Base-by-base conservation (phyloP, 2,329 filamentous ascomycete species). In the Zymoseptoria passerinii region DNA sequence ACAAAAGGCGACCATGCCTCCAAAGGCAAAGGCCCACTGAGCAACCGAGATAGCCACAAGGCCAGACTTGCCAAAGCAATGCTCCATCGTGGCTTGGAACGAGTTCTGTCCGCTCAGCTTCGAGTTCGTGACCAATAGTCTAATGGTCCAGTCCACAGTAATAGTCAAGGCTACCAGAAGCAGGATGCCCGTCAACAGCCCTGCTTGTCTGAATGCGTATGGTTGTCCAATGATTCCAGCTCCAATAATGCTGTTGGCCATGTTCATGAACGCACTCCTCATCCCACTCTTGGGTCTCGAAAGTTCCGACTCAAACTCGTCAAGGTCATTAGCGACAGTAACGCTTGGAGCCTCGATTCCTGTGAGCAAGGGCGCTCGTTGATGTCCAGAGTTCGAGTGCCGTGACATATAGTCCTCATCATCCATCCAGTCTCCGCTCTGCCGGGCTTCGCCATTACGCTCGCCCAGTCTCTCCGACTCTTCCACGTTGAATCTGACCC, bases 1-100 rank as follows among this genome's bases (percentile, higher is more conserved):
- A 65, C 92, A 94, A 74, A 97, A 99, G 13, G 94, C 94, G 57
- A 99, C 85, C 94, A 99, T 99, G 64, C 94, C 94, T 58, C 94
- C 94, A 78, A 97, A 99, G 2, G 94, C 94, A 80, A 99, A 99
- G 28, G 90, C 87, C 92, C 92, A 99, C 77, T 99, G 94, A 53
- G 94, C 94, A 61, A 97, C 67, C 53, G 84, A 87, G 55, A 99
- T 96, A 59, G 94, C 92, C 64, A 99, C 84, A 57, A 99, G 80
- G 0, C 94, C 94, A 18, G 87, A 81, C 68, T 84, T 86, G 5
- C 94, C 94, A 76, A 96, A 99, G 77, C 94, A 99, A 74, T 92
- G 86, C 75, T 96, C 87, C 71, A 99, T 91, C 0, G 94, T 99
- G 48, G 90, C 89, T 76, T 99, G 94, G 72, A 97, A 99, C 57